Evolutionary conservation across 2,329 filamentous ascomycete genomes (phyloP), one percentile per base, ranked within the genome.

Genomic region (Monosporascus cannonballus): DNA sequence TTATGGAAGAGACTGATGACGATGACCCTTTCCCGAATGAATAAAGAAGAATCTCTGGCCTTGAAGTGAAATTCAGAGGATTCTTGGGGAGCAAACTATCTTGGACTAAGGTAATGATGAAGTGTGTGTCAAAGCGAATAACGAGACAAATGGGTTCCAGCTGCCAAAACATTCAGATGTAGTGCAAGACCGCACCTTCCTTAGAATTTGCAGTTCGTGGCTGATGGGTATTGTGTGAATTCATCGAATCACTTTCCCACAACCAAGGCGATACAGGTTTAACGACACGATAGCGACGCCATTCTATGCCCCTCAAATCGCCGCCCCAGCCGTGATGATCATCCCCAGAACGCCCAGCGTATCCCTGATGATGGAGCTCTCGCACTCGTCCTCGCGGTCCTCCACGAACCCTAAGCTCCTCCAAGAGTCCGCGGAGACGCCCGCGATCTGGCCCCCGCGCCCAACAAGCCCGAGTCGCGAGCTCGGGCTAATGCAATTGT

Each of bases 401-500:
- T 51, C 22, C 17, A 34, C 11, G 9, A 48, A 14, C 54, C 18
- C 50, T 60, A 48, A 62, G 63, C 46, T 64, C 59, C 18, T 59
- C 54, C 38, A 51, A 56, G 56, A 62, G 71, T 75, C 30, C 30
- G 30, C 4, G 5, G 11, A 20, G 8, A 42, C 11, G 39, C 18
- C 39, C 11, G 39, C 18, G n/a, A 42, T 20, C 22, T 18, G 18
- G 9, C 39, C 18, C n/a, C 18, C 24, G n/a, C 6, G 18, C 18
- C 18, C 39, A 9, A 60, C 54, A 36, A 69, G 61, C 48, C 67
- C 64, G 18, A 73, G 52, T 34, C 70, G 71, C 1, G 67, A 57
- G 3, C 65, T 64, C 1, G 71, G 68, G 30, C 62, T 62, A 36
- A 67, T 68, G 63, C 80, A 81, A 61, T 79, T 80, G 60, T 79